Evolutionary conservation across 495 filamentous ascomycete genomes (phyloP).

Genomic region (Neurospora sp.): DNA sequence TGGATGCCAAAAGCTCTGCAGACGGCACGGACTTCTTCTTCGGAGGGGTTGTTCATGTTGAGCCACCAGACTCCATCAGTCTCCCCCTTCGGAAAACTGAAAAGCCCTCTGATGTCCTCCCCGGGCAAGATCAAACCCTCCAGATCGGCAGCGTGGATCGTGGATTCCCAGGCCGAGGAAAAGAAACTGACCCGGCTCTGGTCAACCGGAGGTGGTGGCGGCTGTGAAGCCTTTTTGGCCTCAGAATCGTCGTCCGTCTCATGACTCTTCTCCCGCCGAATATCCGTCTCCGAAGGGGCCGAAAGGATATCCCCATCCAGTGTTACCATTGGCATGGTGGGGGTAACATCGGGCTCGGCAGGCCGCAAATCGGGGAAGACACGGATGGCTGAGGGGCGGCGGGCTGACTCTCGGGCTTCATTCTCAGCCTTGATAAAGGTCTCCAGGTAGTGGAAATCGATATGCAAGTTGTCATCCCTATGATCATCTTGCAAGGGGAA

Average conservation of each 20-base stretch:
- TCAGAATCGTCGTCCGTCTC: conserved; percentile 9
- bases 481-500: conserved; percentile 52
- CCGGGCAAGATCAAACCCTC: conserved; percentile 80
- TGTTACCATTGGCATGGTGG: conserved; percentile 25
- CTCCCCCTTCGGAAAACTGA: conserved; percentile 59
- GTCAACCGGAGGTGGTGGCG: conserved; percentile 30
- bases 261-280: conserved; percentile 25
- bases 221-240: conserved; percentile 10
- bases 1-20: conserved; percentile 89
- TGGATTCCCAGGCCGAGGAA: conserved; percentile 82
- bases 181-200: conserved; percentile 88
- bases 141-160: conserved; percentile 79
- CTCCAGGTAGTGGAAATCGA: conserved; percentile 84
- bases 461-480: conserved; percentile 38
- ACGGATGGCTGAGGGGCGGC: conserved; percentile 27
- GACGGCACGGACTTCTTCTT: conserved; percentile 79
- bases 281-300: conserved; percentile 28
- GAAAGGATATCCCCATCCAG: conserved; percentile 40
- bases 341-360: conserved; percentile 4
- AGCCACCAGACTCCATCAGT: conserved; percentile 87
- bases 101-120: conserved; percentile 80
- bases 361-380: conserved; percentile 54
- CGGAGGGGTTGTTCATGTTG: conserved; percentile 80
- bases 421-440: conserved; percentile 53
- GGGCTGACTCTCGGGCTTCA: conserved; percentile 39